Conservation (phyloP, 108 stramenopile genomes). For the Cyclotella kingstonii region DNA sequence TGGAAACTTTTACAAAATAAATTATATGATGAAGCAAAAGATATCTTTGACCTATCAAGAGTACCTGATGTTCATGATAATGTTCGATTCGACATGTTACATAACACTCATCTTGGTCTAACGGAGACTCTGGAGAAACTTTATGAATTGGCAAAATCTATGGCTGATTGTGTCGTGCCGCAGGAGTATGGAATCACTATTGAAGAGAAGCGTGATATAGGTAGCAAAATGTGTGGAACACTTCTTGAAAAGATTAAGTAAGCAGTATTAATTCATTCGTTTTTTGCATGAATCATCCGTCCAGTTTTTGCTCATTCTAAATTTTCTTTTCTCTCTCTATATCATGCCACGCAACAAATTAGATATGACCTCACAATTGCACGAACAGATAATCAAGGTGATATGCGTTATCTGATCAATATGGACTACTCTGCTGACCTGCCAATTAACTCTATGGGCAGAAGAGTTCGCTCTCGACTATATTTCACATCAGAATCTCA, state of each 20-base stretch:
- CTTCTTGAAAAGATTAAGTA: constrained; percentile 94
- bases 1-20: constrained; percentile 91
- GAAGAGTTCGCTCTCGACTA: constrained; percentile 94
- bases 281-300: constrained; percentile 3
- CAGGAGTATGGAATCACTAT: constrained; percentile 95
- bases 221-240: constrained; percentile 86
- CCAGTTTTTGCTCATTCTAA: too few relatives aligned
- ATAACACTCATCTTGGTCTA: constrained; percentile 89
- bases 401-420: constrained; percentile 95
- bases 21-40: constrained; percentile 80
- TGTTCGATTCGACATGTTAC: constrained; percentile 72
- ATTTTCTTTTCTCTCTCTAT: neutral
- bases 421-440: constrained; percentile 89
- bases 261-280: neutral
- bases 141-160: constrained; percentile 83
- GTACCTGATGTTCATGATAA: constrained; percentile 94
- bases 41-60: constrained; percentile 88
- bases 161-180: constrained; percentile 96
- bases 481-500: constrained; percentile 98
- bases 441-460: constrained; percentile 93
- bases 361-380: constrained; percentile 84
- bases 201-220: constrained; percentile 83
- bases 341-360: neutral
- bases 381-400: constrained; percentile 82
- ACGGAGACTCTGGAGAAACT: constrained; percentile 78